Evolutionary conservation across 2,329 filamentous ascomycete genomes (phyloP).

Genomic region (Fusarium avenaceum): DNA sequence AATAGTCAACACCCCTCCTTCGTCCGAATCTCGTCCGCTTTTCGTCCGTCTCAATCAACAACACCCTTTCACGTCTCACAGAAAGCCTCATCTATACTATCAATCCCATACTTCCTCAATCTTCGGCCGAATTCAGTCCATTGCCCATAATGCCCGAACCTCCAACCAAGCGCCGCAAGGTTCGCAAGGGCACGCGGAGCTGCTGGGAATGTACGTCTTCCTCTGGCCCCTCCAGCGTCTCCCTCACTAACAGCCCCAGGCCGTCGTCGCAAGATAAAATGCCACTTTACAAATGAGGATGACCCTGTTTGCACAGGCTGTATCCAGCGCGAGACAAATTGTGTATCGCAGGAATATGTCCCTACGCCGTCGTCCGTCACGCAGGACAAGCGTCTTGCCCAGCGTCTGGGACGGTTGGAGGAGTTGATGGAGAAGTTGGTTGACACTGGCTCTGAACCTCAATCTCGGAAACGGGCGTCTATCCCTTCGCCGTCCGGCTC

Average conservation of each 20-base stretch:
- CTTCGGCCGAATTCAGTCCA: conserved; percentile 44
- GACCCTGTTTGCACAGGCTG: conserved; percentile 63
- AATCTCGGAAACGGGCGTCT: not conserved
- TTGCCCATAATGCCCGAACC: conserved; percentile 34
- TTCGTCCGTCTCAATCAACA: conserved; percentile 19
- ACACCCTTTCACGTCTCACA: conserved; percentile 1
- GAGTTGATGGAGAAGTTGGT: conserved; percentile 62
- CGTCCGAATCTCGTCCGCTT: conserved; percentile 38
- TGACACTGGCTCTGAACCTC: conserved; percentile 47
- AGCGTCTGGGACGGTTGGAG: conserved; percentile 62
- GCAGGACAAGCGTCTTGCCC: conserved; percentile 56
- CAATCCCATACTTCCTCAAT: not conserved
- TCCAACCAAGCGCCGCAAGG: conserved; percentile 51
- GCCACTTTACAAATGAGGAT: conserved; percentile 59
- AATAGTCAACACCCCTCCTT: not conserved
- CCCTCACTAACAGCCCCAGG: conserved; percentile 38
- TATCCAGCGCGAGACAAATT: conserved; percentile 56
- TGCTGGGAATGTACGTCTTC: conserved; percentile 69
- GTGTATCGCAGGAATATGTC: conserved; percentile 63
- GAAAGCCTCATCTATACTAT: not conserved
- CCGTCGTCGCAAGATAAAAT: conserved; percentile 65
- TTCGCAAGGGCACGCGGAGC: conserved; percentile 69
- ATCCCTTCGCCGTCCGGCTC: conserved; percentile 41
- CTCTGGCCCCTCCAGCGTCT: not conserved
- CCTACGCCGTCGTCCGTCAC: conserved; percentile 52